Base-by-base conservation (phyloP, 805 yeast genomes). In the Wickerhamiella domercqiae region DNA sequence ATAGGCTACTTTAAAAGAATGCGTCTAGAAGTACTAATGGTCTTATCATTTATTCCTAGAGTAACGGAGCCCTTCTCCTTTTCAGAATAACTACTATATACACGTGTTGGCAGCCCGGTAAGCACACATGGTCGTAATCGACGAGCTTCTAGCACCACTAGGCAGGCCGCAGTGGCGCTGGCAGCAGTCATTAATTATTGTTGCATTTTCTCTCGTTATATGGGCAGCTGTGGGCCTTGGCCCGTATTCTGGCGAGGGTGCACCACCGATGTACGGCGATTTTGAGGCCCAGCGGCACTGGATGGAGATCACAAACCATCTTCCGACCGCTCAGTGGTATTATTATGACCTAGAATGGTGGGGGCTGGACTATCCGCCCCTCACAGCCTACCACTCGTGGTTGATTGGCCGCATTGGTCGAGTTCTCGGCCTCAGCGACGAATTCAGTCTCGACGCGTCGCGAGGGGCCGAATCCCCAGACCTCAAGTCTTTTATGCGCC, bases 251-350 rank as follows among this genome's bases (percentile, higher is more conserved):
- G 98, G 98, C 0, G 54, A 57, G 43, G 59, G 60, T 6, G 61
- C 65, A 1, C 73, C 79, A 6, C 97, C 97, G 3, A 71, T 82
- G 71, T 74, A 64, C 62, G 98, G 98, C 5, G 98, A 90, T 54
- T 87, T 90, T 52, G 98, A 90, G 56, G 97, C 97, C 0, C 98
- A 90, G 56, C 70, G 98, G 47, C 98, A 87, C 56, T 90, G 98
- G 98, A 68, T 90, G 71, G 98, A 90, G 55, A 64, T 87, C 37
- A 87, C 97, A 0, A 73, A 66, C 29, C 73, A 75, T 47, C 55
- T 86, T 35, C 90, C 94, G 0, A 57, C 82, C 1, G 56, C 61
- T 0, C 48, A 78, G 44, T 90, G 98, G 98, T 90, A 90, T 53
- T 80, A 68, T 61, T 83, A 74, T 56, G 95, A 90, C 53, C 64